phyloP scores from a whole-genome alignment of 2,329 filamentous ascomycete species.

The Cladosporium sp. region DNA sequence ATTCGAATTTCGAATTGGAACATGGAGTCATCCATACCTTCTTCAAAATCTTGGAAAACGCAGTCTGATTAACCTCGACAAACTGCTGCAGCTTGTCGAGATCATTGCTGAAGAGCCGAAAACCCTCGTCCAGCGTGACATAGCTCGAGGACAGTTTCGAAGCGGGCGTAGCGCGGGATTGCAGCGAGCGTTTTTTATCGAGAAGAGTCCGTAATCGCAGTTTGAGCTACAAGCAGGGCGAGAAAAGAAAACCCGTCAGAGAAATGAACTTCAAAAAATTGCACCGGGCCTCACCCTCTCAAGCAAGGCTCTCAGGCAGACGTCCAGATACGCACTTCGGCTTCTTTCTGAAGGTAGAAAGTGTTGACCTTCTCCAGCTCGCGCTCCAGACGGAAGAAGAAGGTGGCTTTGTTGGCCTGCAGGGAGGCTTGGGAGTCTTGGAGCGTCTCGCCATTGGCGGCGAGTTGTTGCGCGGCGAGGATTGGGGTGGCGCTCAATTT shows the following conservation, averaged over 20 bases:
- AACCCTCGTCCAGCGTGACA: constrained; percentile 90
- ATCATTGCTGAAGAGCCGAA: constrained; percentile 95
- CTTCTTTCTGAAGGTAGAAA: constrained; percentile 97
- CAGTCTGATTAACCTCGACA: constrained; percentile 95
- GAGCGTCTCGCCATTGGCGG: constrained; percentile 35
- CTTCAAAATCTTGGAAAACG: constrained; percentile 97
- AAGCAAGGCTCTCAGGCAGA: no score
- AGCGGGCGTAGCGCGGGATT: constrained; percentile 65
- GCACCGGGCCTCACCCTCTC: constrained; percentile 2
- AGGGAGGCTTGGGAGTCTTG: constrained; percentile 81
- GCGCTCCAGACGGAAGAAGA: constrained; percentile 97
- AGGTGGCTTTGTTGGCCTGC: constrained; percentile 96
- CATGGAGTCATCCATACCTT: constrained; percentile 55
- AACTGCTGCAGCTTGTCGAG: constrained; percentile 96
- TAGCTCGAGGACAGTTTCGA: constrained; percentile 91
- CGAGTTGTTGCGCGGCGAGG: constrained; percentile 70
- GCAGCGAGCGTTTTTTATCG: constrained; percentile 90
- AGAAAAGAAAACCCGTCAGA: constrained; percentile 7
- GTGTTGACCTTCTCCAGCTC: constrained; percentile 98
- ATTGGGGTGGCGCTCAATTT: constrained; percentile 90
- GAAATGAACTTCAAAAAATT: background rate
- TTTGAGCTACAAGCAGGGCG: constrained; percentile 68
- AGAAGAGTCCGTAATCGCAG: constrained; percentile 85
- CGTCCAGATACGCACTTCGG: constrained; percentile 80
- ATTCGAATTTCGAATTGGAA: constrained; percentile 13